Conservation (phyloP, 345 rosid genomes). For the Aquilaria sinensis region DNA sequence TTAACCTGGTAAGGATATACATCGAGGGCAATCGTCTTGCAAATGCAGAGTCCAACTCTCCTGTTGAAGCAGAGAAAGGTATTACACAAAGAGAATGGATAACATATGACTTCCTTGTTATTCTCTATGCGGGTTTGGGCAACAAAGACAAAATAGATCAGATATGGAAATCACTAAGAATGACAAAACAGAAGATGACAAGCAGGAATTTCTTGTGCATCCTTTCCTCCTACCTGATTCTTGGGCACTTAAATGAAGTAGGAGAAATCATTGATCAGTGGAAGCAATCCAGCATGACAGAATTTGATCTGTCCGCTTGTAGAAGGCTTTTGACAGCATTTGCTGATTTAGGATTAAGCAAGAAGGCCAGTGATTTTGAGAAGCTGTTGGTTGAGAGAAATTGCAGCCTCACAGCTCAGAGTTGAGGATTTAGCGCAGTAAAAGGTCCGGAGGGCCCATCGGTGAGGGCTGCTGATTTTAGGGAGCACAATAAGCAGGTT, state of each 20-base stretch:
- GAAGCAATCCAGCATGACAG: conserved; percentile 62
- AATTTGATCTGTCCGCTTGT: conserved; percentile 53
- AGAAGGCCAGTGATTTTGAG: conserved; percentile 37
- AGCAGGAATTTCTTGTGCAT: conserved; percentile 72
- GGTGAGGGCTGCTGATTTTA: too few relatives aligned
- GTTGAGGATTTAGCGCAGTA: conserved; percentile 2
- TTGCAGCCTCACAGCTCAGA: conserved; percentile 16
- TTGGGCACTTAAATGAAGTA: conserved; percentile 62
- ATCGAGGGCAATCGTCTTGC: conserved; percentile 43
- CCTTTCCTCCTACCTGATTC: conserved; percentile 68
- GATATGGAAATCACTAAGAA: conserved; percentile 82
- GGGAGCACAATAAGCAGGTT: too few relatives aligned
- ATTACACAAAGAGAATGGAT: conserved; percentile 85
- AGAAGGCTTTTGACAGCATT: conserved; percentile 49
- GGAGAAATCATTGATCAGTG: conserved; percentile 74
- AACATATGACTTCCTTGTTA: conserved; percentile 77
- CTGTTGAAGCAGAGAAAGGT: conserved; percentile 55
- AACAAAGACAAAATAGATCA: conserved; percentile 74
- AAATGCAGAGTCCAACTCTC: conserved; percentile 33
- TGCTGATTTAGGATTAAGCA: conserved; percentile 41
- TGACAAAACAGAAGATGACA: conserved; percentile 84
- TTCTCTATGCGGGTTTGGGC: conserved; percentile 65
- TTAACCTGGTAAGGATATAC: conserved; percentile 45
- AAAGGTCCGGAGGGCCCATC: too few relatives aligned
- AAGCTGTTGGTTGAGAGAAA: conserved; percentile 42